These are phyloP conservation scores for Apostasia shenzhenica DNA, from an alignment of 106 monocot species.

Conservation along the genomic window DNA sequence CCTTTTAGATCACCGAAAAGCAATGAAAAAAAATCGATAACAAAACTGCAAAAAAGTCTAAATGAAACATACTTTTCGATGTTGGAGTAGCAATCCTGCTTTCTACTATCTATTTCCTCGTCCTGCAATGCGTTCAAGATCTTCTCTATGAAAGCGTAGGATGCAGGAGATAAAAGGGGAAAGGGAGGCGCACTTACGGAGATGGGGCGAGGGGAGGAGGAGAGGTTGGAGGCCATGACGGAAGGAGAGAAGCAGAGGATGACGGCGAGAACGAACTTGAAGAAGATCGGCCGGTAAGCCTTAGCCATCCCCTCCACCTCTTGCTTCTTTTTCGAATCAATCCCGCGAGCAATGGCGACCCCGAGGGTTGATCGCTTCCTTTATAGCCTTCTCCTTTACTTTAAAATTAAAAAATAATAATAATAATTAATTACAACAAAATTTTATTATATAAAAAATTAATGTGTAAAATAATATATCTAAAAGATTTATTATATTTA, in stretches of 20 bases:
- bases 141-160: not conserved
- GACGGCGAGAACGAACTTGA: not conserved
- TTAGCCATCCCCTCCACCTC: not conserved
- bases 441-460: too few relatives aligned
- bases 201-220: constrained; percentile 16
- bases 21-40: not conserved
- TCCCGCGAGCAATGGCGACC: too few relatives aligned
- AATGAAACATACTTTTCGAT: constrained; percentile 47
- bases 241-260: constrained; percentile 3
- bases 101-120: constrained; percentile 52
- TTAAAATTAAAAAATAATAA: too few relatives aligned
- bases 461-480: too few relatives aligned
- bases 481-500: too few relatives aligned
- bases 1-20: not conserved
- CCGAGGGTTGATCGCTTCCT: too few relatives aligned
- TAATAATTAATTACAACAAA: too few relatives aligned
- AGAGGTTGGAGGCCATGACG: not conserved
- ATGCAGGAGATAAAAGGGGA: constrained; percentile 1
- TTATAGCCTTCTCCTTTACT: too few relatives aligned
- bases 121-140: constrained; percentile 25
- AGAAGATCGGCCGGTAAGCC: not conserved
- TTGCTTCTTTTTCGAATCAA: not conserved
- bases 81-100: constrained; percentile 69
- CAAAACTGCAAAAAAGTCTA: too few relatives aligned
- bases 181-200: constrained; percentile 15